phyloP scores from a whole-genome alignment of 2,329 filamentous ascomycete genomes.

The Phaeosphaeria sp. region DNA sequence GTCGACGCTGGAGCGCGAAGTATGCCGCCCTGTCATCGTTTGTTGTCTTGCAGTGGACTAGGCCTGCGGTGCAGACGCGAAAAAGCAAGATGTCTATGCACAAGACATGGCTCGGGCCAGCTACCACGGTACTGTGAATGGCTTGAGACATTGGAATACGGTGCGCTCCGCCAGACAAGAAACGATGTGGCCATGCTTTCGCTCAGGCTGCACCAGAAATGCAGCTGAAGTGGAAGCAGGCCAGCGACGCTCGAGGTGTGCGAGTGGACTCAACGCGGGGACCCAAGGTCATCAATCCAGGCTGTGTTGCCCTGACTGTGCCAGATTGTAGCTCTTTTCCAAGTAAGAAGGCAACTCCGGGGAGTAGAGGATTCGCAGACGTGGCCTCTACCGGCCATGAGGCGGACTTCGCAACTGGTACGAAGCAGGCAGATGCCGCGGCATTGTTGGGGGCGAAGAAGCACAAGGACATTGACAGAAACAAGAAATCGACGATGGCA shows the following conservation, averaged over 20 bases:
- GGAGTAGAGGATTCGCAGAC: background rate
- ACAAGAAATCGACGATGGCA: background rate
- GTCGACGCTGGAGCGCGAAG: background rate
- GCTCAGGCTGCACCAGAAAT: background rate
- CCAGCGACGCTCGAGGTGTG: background rate
- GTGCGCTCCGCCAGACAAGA: background rate
- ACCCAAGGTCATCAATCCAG: background rate
- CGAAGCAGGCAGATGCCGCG: background rate
- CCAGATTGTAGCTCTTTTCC: background rate
- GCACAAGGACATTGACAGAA: background rate
- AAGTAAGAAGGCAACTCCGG: background rate
- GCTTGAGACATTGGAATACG: background rate
- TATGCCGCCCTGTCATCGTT: background rate
- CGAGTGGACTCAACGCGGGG: background rate
- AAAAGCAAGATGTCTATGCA: background rate
- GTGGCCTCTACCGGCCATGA: background rate
- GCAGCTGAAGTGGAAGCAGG: background rate
- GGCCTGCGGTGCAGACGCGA: background rate
- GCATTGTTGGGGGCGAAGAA: background rate
- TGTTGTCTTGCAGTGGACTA: background rate
- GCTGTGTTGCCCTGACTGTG: background rate
- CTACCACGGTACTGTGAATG: background rate
- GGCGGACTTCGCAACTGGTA: background rate
- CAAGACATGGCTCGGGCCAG: background rate
- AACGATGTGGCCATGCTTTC: background rate